Evolutionary conservation across 345 rosid genomes (phyloP), one percentile per base, ranked within the genome.

Genomic region (Brassica rapa): DNA sequence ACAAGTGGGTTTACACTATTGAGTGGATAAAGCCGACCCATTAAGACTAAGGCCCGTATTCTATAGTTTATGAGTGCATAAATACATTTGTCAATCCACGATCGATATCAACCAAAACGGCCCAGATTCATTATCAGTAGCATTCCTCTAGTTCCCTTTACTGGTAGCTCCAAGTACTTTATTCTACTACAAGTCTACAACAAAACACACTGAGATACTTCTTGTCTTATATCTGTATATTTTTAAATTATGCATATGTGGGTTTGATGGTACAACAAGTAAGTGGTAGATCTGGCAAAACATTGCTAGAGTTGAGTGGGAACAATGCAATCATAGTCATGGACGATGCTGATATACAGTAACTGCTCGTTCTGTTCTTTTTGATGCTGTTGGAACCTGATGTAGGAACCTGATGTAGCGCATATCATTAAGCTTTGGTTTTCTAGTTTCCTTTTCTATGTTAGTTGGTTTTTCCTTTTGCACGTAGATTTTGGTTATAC

Each of bases 281-380:
- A 74, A 88, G 73, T 77, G 90, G 86, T 76, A 84, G 99, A 80
- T 87, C 85, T 80, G 99, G 99, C 25, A 93, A 87, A 84, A 93
- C 97, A 66, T 83, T 95, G 83, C 99, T 95, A 59, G 97, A 95
- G 72, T 73, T 93, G 80, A 93, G 94, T 81, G 97, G 99, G 75
- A 95, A 93, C 90, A 95, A 92, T 73, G 98, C 98, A 51, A 93
- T 95, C 75, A 81, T 90, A 64, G 88, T 95, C 56, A 91, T 95
- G 99, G 96, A 90, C 78, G 98, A 93, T 70, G 97, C 99, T 5
- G 94, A 93, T 79, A 72, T 90, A 69, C 99, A 19, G 21, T 19
- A 19, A 19, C 21, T 63, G 90, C 85, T 67, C 92, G 96, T 19
- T 90, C 99, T 57, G 88, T 93, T 76, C 80, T 93, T 43, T 93